Evolutionary conservation across 495 filamentous ascomycete species (phyloP), one percentile per base, ranked within the genome.

Genomic region (Darksidea phi): DNA sequence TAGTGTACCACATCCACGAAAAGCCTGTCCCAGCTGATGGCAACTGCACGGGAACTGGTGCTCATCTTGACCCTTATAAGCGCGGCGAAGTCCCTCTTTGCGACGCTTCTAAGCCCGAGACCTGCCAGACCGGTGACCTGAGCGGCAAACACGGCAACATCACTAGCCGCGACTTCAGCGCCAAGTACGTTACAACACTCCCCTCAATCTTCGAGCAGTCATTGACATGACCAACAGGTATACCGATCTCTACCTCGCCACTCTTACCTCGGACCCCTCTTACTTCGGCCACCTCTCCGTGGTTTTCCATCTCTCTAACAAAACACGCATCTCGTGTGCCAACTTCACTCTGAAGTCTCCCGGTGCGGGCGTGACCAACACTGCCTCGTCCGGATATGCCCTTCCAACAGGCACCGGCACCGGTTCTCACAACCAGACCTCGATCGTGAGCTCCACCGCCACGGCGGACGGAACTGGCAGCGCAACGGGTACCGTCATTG

Each of bases 1-100:
- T n/a, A 92, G 90, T 79, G 26, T 96, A 96, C 77, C 90, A 95
- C 66, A 80, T 96, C 68, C 90, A 96, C 76, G 83, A 84, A 57
- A 70, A 76, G 43, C 88, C 87, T 15, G 87, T 95, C 32, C 85
- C 87, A 2, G 74, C 77, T 36, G 74, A 86, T 67, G 91, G 91
- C 57, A 91, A 90, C 80, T 96, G 91, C 79, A 87, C 84, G 50
- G 78, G 71, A 2, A 86, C 90, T 10, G 72, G 82, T 17, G 84
- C 76, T 0, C 91, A 95, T 68, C 75, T 87, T 18, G 85, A 88
- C 68, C 85, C 86, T 0, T 85, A 82, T 70, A 73, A 78, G 46
- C 84, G 88, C 57, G 84, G 84, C 54, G 84, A 91, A 71, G 70
- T 70, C 15, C 78, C 85, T 38, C 63, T 80, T 7, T 96, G 91